Percentiles rank a stretch among this genome's conserved stretches.
phyloP scores from a whole-genome alignment of 306 rosid species.

The Rosa rugosa region DNA sequence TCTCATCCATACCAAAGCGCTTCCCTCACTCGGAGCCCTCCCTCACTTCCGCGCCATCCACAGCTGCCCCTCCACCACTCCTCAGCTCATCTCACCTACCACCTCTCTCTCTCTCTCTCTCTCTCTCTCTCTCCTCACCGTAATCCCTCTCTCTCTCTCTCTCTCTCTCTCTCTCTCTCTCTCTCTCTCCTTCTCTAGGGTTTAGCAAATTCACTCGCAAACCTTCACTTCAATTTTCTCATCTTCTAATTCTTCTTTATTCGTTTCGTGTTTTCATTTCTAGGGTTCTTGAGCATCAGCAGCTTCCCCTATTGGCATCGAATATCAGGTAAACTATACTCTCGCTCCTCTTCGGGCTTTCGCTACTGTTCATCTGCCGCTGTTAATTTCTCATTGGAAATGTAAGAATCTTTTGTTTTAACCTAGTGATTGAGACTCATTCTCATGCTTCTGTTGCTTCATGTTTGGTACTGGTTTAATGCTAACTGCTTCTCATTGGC shows the following conservation, averaged over 20 bases:
- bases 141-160: background rate
- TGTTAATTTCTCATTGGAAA: background rate
- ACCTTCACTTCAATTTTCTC: background rate
- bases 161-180: background rate
- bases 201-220: background rate
- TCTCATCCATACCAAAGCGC: constrained; percentile 10
- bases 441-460: background rate
- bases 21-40: constrained; percentile 5
- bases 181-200: background rate
- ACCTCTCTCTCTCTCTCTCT: background rate
- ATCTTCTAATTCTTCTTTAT: background rate
- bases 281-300: constrained; percentile 6
- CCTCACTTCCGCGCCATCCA: constrained; percentile 22
- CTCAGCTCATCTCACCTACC: background rate
- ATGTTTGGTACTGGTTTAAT: background rate
- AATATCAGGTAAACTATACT: constrained; percentile 5
- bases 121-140: background rate
- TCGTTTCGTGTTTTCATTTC: background rate
- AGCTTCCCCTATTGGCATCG: background rate
- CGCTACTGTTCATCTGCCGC: background rate
- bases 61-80: background rate
- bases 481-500: background rate
- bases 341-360: background rate
- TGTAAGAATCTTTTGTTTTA: background rate
- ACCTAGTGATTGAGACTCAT: background rate